Evolutionary conservation across 805 yeast species (phyloP), one percentile per base, ranked within the genome.

Genomic region (Wickerhamiella occidentalis): DNA sequence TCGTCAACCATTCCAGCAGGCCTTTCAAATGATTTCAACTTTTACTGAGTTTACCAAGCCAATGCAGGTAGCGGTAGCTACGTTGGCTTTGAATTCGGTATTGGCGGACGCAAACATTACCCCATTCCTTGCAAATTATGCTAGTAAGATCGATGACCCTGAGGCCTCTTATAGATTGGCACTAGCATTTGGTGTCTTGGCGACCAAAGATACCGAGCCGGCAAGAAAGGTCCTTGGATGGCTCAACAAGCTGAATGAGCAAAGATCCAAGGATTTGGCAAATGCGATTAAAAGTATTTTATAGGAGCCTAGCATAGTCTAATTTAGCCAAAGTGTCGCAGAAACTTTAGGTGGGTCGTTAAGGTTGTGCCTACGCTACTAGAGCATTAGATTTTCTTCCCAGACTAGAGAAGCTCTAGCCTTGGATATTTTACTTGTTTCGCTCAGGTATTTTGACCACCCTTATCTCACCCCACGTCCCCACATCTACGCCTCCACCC

Each of bases 21-120:
- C 69, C 47, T 48, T 64, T 54, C 40, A 54, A 17, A 53, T 58
- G 49, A 36, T 62, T 6, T 45, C 47, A 19, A 26, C 45, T 13
- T 48, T 59, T 13, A 25, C 49, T 21, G 42, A 25, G 35, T 15
- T 48, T 9, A 26, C 54, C 6, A 44, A 43, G 11, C 55, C 60
- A n/a, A 41, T 55, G 42, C 58, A 57, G 42, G 58, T 71, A 52
- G 71, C 79, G 49, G 52, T 70, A 45, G 64, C 83, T 0, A 74
- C 84, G 0, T 59, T 58, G 43, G 33, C 50, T 3, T 47, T 59
- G 49, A 58, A 59, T 38, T 38, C 55, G n/a, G 54, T 54, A 3
- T 52, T 58, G 17, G 43, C 47, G 11, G 47, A 50, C 19, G 40
- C 44, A 18, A 26, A 25, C 15, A 40, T 40, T 5, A 35, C 38